Evolutionary conservation across 1,139 yeast genomes (phyloP).

Genomic region (Kazachstania sp.): DNA sequence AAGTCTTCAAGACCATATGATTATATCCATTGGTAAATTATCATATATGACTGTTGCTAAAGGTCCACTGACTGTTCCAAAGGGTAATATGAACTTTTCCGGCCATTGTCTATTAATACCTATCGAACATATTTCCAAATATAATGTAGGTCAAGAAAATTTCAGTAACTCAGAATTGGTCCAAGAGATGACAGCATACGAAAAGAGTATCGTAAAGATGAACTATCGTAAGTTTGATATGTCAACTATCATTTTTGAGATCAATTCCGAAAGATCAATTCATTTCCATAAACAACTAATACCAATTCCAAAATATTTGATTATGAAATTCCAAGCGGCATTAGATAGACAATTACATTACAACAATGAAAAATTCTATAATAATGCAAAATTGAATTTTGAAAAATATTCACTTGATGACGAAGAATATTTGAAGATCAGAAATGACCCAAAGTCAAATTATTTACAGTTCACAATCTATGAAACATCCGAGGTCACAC

Average conservation of each 20-base stretch:
- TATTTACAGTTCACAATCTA: conserved; percentile 33
- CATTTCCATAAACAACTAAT: conserved; percentile 60
- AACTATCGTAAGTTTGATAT: conserved; percentile 37
- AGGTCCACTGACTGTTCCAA: conserved; percentile 66
- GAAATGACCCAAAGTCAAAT: conserved; percentile 35
- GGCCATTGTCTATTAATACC: conserved; percentile 87
- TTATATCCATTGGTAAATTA: conserved; percentile 60
- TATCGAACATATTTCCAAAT: conserved; percentile 56
- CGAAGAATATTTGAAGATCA: conserved; percentile 24
- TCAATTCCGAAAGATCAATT: conserved; percentile 46
- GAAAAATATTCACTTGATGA: conserved; percentile 24
- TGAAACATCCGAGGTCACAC: conserved; percentile 27
- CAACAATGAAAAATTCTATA: conserved; percentile 44
- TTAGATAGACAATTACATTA: conserved; percentile 37
- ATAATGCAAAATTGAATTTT: conserved; percentile 40
- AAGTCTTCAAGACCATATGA: conserved; percentile 68
- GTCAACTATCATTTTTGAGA: conserved; percentile 52
- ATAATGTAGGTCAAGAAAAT: conserved; percentile 16
- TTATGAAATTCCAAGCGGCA: conserved; percentile 34
- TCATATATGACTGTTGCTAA: conserved; percentile 73
- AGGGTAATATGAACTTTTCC: conserved; percentile 43
- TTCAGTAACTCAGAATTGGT: conserved; percentile 31
- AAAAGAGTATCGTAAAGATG: conserved; percentile 40
- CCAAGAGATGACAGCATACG: conserved; percentile 39
- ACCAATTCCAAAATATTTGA: conserved; percentile 43